Evolutionary conservation across 371 early-diverging fungal genomes (phyloP), one percentile per base, ranked within the genome.

Genomic region (Lichtheimia hyalospora): DNA sequence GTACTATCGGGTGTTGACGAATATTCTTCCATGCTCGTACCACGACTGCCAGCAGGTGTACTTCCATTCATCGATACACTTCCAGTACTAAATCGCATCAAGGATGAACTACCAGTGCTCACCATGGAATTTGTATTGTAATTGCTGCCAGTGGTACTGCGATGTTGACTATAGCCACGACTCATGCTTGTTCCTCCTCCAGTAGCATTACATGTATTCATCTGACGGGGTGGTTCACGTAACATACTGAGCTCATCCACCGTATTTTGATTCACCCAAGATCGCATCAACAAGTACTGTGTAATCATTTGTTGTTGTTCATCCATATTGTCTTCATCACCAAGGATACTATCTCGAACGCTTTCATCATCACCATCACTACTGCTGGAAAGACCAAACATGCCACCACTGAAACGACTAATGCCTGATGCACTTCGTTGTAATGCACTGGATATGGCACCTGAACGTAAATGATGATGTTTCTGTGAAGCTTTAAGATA

Each of bases 151-250:
- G 52, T 60, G 13, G 60, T 55, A 23, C 63, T 60, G 16, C 61
- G 55, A 52, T 60, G 55, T 21, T 52, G 52, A 43, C 25, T 24
- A 46, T 57, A 46, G 6, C 34, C 34, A 34, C 34, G 34, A 34
- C 34, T 27, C 23, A 21, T 44, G 44, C 56, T 41, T 42, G 39
- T 34, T 10, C 50, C 10, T n/a, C 27, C 27, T 27, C 27, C 25
- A 13, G 52, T 20, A 2, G 49, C 46, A 10, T 10, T 34, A 8
- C 34, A 8, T 1, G 46, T 14, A 43, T 44, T 39, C 25, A 23
- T 14, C 41, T 64, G 64, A 92, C 66, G 92, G 18, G 81, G 73
- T 7, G 90, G 90, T 58, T 89, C 90, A 5, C 90, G 79, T 23
- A 74, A 51, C 50, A 77, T 67, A 49, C 85, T 84, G 49, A 90